Base-by-base conservation (phyloP, 345 rosid genomes). In the Eucalyptus tenuipes region DNA sequence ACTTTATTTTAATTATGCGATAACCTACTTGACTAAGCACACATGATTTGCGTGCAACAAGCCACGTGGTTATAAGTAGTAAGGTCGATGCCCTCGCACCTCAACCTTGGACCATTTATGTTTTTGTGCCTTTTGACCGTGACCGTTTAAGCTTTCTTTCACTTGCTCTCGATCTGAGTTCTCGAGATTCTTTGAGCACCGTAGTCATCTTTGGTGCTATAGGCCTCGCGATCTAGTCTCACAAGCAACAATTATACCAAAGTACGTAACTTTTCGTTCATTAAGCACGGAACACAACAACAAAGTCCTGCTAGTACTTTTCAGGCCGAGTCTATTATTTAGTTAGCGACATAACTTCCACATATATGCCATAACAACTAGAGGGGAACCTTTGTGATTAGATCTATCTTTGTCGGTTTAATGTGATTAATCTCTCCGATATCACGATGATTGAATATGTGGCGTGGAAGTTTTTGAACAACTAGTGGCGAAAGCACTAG, bases 241-340 rank as follows among this genome's bases (percentile, higher is more conserved):
- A 0, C 33, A 13, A 8, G 13, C 7, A 13, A 61, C 27, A 27
- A 12, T 27, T 61, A 8, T 27, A 61, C 31, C 31, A 61, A 61
- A 29, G 31, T 27, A 6, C 33, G 31, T 27, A 61, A 61, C 8
- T 3, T 1, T 61, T 0, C 2, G 15, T 25, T 61, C 68, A 7
- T 61, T 61, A 27, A 27, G 8, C 8, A 29, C 8, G 9, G 33
- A 13, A 61, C 33, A 14, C 68, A 6, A 13, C 3, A 0, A 3
- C 7, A 27, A 27, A 59, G 8, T 12, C 15, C 31, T 15, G 0
- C n/a, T n/a, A 61, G 10, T 53, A 20, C 25, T 20, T 53, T 53
- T 53, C 53, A 1, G 1, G 20, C 53, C 1, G 0, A 1, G 0
- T 3, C 25, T 22, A 2, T 53, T 25, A 53, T 53, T 53, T 53